phyloP scores from a whole-genome alignment of 2,329 filamentous ascomycete species.

The Aspergillus fischeri region DNA sequence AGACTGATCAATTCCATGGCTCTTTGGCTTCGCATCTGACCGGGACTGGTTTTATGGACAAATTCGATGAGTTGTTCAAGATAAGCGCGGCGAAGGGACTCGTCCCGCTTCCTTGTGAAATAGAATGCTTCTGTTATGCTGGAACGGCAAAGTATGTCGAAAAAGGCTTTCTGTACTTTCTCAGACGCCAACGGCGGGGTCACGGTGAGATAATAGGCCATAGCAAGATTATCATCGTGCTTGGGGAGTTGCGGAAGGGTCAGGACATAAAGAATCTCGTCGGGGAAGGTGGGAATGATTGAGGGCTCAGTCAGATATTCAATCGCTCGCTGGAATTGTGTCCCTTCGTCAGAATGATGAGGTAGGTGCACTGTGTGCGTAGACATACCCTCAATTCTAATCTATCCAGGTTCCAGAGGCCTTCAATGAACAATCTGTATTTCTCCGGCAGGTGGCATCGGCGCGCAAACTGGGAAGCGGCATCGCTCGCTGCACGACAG shows the following conservation, averaged over 20 bases:
- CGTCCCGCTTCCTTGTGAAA: conserved; percentile 64
- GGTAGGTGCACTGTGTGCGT: too few relatives aligned
- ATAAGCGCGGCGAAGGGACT: conserved; percentile 58
- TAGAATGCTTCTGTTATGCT: conserved; percentile 70
- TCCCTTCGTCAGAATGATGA: conserved; percentile 6
- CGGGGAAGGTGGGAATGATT: conserved; percentile 73
- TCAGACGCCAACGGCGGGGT: conserved; percentile 66
- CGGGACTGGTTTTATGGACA: conserved; percentile 46
- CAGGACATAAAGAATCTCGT: conserved; percentile 71
- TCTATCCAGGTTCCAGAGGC: conserved; percentile 75
- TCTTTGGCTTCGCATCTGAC: conserved; percentile 47
- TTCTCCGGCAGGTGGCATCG: conserved; percentile 65
- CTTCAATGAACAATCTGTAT: conserved; percentile 77
- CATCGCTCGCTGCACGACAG: conserved; percentile 53
- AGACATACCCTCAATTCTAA: conserved; percentile 59
- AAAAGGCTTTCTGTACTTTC: conserved; percentile 62
- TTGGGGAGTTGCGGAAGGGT: conserved; percentile 55
- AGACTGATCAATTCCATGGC: conserved; percentile 68
- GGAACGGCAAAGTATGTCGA: conserved; percentile 62
- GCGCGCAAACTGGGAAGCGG: conserved; percentile 57
- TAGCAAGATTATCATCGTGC: conserved; percentile 60
- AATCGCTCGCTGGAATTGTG: conserved; percentile 54
- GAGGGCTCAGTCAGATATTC: conserved; percentile 76
- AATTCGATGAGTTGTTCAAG: conserved; percentile 63
- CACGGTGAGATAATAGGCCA: conserved; percentile 75